Evolutionary conservation across 179 eudicot species (phyloP).

Genomic region (Patellifolia procumbens): DNA sequence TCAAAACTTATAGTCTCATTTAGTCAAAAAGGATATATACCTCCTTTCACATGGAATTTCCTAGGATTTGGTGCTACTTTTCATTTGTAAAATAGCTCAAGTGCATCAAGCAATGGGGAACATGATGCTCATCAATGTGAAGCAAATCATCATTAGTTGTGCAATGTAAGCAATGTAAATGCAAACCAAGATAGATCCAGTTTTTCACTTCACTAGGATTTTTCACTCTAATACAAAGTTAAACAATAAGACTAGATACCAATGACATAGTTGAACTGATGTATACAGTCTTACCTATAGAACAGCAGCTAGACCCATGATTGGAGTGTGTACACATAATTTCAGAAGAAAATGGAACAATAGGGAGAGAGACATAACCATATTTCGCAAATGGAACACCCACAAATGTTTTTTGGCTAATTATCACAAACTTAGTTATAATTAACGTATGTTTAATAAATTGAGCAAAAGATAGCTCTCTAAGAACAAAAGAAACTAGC

Average conservation of each 20-base stretch:
- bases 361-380: not conserved
- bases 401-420: not conserved
- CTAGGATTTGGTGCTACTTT: constrained; percentile 22
- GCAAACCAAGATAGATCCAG: not conserved
- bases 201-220: not conserved
- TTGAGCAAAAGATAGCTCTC: too few species aligned
- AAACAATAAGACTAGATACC: too few species aligned
- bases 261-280: too few species aligned
- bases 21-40: constrained; percentile 1
- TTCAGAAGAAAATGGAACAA: too few species aligned
- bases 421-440: not conserved
- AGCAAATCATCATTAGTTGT: not conserved
- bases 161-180: not conserved
- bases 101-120: constrained; percentile 10
- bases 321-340: not conserved
- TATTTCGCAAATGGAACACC: not conserved
- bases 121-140: constrained; percentile 20
- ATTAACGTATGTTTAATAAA: too few species aligned
- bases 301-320: not conserved
- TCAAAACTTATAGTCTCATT: not conserved
- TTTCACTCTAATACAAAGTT: not conserved
- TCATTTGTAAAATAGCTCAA: constrained; percentile 10
- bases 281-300: not conserved
- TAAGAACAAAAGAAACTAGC: too few species aligned
- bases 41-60: constrained; percentile 9